Evolutionary conservation across 2,329 filamentous ascomycete species (phyloP), one percentile per base, ranked within the genome.

Genomic region (Cercospora canescens): DNA sequence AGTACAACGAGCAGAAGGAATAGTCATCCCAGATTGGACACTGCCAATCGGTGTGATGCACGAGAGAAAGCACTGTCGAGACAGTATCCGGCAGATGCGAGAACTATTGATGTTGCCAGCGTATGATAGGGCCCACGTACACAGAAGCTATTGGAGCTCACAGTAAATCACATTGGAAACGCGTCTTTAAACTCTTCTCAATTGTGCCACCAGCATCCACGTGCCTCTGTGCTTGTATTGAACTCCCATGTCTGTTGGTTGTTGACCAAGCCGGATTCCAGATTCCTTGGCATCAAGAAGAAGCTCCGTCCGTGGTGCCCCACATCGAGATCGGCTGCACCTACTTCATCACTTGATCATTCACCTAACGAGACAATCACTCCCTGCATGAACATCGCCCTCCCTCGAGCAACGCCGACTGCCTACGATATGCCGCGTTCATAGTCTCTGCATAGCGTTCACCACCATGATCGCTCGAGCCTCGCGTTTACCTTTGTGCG

Each of bases 401-500:
- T 56, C 16, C 28, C 28, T 35, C 52, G 28, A 56, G 26, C 28
- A 11, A 18, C 1, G 2, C 5, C 30, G 28, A 32, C 6, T 26
- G 28, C 30, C 30, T 32, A 56, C 30, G 4, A 18, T n/a, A 56
- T 32, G 52, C 52, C 30, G 6, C 1, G 16, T 56, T 30, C 52
- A 35, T 56, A 56, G 52, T 24, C 16, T 8, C 9, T 32, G 16
- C n/a, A 18, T 18, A 35, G 28, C 4, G 30, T 24, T 30, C 57
- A 54, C 18, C 60, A 62, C 30, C 28, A 62, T 62, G 60, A 24
- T 28, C 37, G 48, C 60, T 35, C 37, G 32, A 55, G 18, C 28
- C 28, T n/a, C 45, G 32, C 60, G 30, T 21, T 55, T 24, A 50
- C 41, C 21, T 6, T 30, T 60, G 57, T 57, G 62, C 39, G 54